Conservation (phyloP, 345 rosid species). For the Arabis alpina region DNA sequence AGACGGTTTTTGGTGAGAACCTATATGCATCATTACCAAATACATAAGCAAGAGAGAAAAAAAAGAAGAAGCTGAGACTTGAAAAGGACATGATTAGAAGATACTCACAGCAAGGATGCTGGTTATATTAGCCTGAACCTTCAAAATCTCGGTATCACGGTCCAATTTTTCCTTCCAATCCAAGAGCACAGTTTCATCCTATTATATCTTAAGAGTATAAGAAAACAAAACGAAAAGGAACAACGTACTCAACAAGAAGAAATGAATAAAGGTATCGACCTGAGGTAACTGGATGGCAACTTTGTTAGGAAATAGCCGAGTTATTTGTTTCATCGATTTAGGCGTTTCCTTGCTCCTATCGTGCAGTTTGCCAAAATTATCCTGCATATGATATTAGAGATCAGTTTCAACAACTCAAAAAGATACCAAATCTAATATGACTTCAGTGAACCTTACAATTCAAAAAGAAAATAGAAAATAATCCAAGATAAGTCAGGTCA, state of each 20-base stretch:
- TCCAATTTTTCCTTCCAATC: slow-evolving; percentile 98
- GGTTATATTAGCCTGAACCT: slow-evolving; percentile 74
- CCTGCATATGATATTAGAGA: slow-evolving; percentile 53
- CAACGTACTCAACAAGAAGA: slow-evolving; percentile 6
- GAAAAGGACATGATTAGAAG: slow-evolving; percentile 5
- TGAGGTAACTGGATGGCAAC: slow-evolving; percentile 95
- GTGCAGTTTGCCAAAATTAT: slow-evolving; percentile 80
- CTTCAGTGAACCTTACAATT: not conserved
- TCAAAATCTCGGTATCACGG: slow-evolving; percentile 86
- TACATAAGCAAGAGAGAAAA: slow-evolving; percentile 19
- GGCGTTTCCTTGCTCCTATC: slow-evolving; percentile 91
- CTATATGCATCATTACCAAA: slow-evolving; percentile 48
- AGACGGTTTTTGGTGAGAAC: slow-evolving; percentile 70
- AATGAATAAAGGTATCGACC: slow-evolving; percentile 50
- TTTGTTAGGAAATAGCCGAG: slow-evolving; percentile 94
- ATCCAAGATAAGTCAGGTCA: slow-evolving; percentile 8
- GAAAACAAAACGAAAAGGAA: slow-evolving; percentile 12
- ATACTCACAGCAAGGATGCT: slow-evolving; percentile 76
- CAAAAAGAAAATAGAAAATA: slow-evolving; percentile 14
- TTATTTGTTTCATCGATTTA: slow-evolving; percentile 86
- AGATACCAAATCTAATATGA: not conserved
- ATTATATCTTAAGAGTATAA: slow-evolving; percentile 41
- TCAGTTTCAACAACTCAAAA: slow-evolving; percentile 24
- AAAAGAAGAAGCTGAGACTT: no score
- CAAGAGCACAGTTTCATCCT: slow-evolving; percentile 90